Evolutionary conservation across 2,329 filamentous ascomycete species (phyloP), one percentile per base, ranked within the genome.

Genomic region (Cryphonectria naterciae): DNA sequence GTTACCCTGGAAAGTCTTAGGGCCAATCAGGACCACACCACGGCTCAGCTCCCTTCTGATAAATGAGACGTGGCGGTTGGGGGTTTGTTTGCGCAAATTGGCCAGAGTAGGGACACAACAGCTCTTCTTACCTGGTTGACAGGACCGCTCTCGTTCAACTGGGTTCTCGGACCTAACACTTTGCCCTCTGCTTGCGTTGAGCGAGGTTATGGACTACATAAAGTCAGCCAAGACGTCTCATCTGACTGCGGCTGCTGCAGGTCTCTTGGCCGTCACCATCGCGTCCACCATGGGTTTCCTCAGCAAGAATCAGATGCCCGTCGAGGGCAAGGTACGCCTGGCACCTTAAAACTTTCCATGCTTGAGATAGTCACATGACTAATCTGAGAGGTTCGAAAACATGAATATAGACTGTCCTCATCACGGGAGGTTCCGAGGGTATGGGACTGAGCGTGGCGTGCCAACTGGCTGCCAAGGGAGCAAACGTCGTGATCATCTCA

Each of bases 261-360:
- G 77, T 39, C 52, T 83, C 65, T 72, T 82, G 43, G 79, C 80
- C 17, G 65, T 83, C 19, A 65, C 81, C 39, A 73, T 82, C 46
- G 79, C 80, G 17, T 75, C 80, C 71, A 78, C 79, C 65, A 94
- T 95, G 92, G 90, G 91, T n/a, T 78, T 91, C 71, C 92, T 93
- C 71, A 80, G 85, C 65, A 91, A 87, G 75, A 94, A 97, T 79
- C 87, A 94, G 73, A 94, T 98, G 84, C 89, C 91, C 66, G 93
- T 98, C 15, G 90, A 94, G 76, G 94, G 94, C 80, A 93, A 92
- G 85, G 95, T 96, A 80, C 66, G 84, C 77, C 19, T 70, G 54
- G 43, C 3, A 62, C 28, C 68, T 63, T 10, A 13, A 60, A 15
- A 25, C 15, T 39, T 64, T 64, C 17, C 22, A 4, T 61, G 35